These are phyloP conservation scores for Aspergillus cristatus DNA, from an alignment of 495 filamentous ascomycete genomes.

Conservation along the genomic window DNA sequence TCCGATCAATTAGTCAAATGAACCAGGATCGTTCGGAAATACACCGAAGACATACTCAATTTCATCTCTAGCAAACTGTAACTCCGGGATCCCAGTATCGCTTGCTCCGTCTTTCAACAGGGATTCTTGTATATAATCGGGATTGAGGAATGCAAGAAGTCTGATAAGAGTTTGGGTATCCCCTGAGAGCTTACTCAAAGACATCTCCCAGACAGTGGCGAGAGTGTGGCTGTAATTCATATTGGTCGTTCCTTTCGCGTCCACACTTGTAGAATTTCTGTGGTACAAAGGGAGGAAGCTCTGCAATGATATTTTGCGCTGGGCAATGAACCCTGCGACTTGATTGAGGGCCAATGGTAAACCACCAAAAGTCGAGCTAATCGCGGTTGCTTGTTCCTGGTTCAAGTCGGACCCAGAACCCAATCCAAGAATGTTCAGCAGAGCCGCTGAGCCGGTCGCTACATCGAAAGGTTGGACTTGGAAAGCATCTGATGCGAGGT, in stretches of 20 bases:
- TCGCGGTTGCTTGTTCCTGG: conserved; percentile 1
- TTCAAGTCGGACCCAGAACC: neutral
- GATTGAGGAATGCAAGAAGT: conserved; percentile 17
- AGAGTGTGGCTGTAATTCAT: conserved; percentile 16
- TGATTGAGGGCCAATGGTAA: conserved; percentile 17
- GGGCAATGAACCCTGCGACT: conserved; percentile 13
- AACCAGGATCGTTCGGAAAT: no score
- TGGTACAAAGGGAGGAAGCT: conserved; percentile 18
- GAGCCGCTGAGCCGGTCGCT: conserved; percentile 3
- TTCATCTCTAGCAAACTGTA: conserved; percentile 2
- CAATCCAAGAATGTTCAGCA: conserved; percentile 3
- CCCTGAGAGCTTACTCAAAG: conserved; percentile 5
- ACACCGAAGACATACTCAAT: conserved; percentile 1
- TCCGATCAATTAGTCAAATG: neutral
- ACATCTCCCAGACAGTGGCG: conserved; percentile 14
- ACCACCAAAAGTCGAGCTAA: conserved; percentile 14
- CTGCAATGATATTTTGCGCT: conserved; percentile 1
- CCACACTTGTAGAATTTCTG: conserved; percentile 15
- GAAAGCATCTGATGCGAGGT: neutral
- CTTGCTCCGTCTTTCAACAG: conserved; percentile 10
- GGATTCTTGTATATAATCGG: conserved; percentile 15
- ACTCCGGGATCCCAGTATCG: neutral
- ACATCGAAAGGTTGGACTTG: conserved; percentile 1
- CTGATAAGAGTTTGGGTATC: conserved; percentile 8
- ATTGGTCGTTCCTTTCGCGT: conserved; percentile 11